Percentiles rank a stretch among this genome's conserved stretches.
Conservation (phyloP, 345 rosid genomes). For the Ricinus communis region DNA sequence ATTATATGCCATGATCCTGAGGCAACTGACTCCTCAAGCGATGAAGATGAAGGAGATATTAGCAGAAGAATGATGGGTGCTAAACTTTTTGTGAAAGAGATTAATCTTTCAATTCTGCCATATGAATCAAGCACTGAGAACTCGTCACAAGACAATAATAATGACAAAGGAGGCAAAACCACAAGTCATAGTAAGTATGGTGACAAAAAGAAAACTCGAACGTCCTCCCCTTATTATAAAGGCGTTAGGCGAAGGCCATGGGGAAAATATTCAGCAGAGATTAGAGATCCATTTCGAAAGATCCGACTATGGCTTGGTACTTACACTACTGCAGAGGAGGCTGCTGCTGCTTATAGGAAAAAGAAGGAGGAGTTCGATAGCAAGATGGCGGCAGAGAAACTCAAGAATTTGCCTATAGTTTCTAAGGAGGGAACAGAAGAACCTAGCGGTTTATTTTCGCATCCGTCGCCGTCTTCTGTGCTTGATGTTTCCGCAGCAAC, state of each 20-base stretch:
- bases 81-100: constrained; percentile 35
- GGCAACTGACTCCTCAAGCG: constrained; percentile 50
- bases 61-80: not conserved
- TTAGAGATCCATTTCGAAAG: constrained; percentile 45
- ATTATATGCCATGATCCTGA: constrained; percentile 44
- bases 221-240: constrained; percentile 21
- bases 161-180: not conserved
- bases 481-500: constrained; percentile 36
- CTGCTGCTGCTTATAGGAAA: constrained; percentile 41
- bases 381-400: constrained; percentile 12
- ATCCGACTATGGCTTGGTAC: constrained; percentile 59
- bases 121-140: not conserved
- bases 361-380: constrained; percentile 44
- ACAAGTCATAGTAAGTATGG: not conserved
- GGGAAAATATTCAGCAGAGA: constrained; percentile 54
- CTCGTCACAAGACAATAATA: not conserved
- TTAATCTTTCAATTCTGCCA: constrained; percentile 11
- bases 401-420: constrained; percentile 1
- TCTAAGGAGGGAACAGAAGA: constrained; percentile 2
- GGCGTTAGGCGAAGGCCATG: constrained; percentile 56
- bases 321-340: constrained; percentile 48
- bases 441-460: constrained; percentile 10
- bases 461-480: constrained; percentile 48
- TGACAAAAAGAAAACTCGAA: constrained; percentile 10
- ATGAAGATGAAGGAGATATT: constrained; percentile 28